Percentiles rank a stretch among this genome's conserved stretches.
Evolutionary conservation across 2,329 filamentous ascomycete genomes (phyloP).

Genomic region (Tolypocladium album): DNA sequence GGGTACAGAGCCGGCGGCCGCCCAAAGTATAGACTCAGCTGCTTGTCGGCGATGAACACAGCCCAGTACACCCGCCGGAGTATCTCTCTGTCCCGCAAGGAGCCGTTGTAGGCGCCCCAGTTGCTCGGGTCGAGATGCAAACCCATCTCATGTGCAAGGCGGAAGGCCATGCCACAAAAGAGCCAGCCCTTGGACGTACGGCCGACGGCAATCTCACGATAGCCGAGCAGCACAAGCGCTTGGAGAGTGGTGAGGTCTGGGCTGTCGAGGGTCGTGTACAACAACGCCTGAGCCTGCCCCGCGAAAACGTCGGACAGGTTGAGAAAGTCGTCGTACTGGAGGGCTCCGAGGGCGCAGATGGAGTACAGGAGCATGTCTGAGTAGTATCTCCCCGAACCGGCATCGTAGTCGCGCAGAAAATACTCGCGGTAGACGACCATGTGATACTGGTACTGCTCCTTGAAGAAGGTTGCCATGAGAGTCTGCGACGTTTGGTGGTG

Average conservation of each 20-base stretch:
- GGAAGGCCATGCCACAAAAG: constrained; percentile 40
- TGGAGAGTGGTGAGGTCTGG: constrained; percentile 36
- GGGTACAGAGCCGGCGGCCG: constrained; percentile 38
- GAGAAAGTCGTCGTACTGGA: constrained; percentile 29
- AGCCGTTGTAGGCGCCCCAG: constrained; percentile 30
- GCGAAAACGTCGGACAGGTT: constrained; percentile 31
- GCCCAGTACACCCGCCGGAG: constrained; percentile 39
- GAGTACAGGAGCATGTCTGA: constrained; percentile 37
- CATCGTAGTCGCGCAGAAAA: constrained; percentile 37
- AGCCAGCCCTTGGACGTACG: constrained; percentile 39
- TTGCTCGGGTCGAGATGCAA: constrained; percentile 40
- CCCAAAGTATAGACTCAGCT: constrained; percentile 39
- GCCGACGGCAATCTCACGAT: constrained; percentile 35
- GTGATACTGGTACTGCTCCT: constrained; percentile 34
- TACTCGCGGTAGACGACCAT: constrained; percentile 41
- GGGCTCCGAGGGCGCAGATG: constrained; percentile 36
- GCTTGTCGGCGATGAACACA: constrained; percentile 37
- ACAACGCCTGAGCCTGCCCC: constrained; percentile 31
- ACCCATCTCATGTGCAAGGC: constrained; percentile 40
- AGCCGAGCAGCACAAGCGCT: constrained; percentile 31
- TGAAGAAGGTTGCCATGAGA: constrained; percentile 37
- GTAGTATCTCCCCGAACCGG: constrained; percentile 34
- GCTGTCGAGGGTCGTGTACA: constrained; percentile 31
- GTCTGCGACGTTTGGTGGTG: constrained; percentile 31
- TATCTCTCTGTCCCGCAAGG: constrained; percentile 32